A percentile compares a stretch with the other conserved stretches of the same genome.
phyloP scores from a whole-genome alignment of 2,329 filamentous ascomycete genomes.

The Claviceps sp. region DNA sequence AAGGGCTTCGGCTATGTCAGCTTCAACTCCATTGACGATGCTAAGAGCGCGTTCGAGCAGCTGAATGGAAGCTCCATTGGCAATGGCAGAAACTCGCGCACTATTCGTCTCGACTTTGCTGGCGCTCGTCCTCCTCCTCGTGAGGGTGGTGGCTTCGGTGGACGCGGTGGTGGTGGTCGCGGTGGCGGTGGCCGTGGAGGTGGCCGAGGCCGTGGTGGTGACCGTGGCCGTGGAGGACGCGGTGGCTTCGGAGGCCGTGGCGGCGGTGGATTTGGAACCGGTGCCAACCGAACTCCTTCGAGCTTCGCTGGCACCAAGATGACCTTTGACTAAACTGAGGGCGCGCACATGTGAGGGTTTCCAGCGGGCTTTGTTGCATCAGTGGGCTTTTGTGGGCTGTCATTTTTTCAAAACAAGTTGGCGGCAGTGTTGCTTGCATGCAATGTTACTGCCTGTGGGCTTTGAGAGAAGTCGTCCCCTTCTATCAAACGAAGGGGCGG shows the following conservation, averaged over 20 bases:
- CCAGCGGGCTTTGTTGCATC: slow-evolving; percentile 26
- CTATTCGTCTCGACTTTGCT: slow-evolving; percentile 73
- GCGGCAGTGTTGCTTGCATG: slow-evolving; percentile 14
- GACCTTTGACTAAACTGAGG: slow-evolving; percentile 41
- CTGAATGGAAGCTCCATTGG: slow-evolving; percentile 54
- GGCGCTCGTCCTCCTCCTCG: slow-evolving; percentile 49
- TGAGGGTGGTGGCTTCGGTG: slow-evolving; percentile 37
- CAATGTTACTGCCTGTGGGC: slow-evolving; percentile 26
- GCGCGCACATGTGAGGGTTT: slow-evolving; percentile 27
- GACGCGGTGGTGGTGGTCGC: slow-evolving; percentile 39
- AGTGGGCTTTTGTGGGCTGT: slow-evolving; percentile 40
- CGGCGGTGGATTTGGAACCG: slow-evolving; percentile 37
- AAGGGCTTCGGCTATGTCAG: slow-evolving; percentile 92
- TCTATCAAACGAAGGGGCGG: slow-evolving; percentile 26
- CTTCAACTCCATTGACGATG: slow-evolving; percentile 71
- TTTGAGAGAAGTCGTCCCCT: slow-evolving; percentile 39
- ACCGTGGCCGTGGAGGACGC: slow-evolving; percentile 33
- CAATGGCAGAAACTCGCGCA: slow-evolving; percentile 54
- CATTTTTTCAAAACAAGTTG: slow-evolving; percentile 30
- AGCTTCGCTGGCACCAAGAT: slow-evolving; percentile 60
- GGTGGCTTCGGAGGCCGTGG: slow-evolving; percentile 29
- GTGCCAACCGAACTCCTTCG: slow-evolving; percentile 29
- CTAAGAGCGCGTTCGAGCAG: slow-evolving; percentile 57
- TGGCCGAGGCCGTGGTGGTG: slow-evolving; percentile 14
- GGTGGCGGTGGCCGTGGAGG: slow-evolving; percentile 31